These are phyloP conservation scores for Bruguiera hainesii DNA, from an alignment of 441 rosid species.

Conservation along the genomic window DNA sequence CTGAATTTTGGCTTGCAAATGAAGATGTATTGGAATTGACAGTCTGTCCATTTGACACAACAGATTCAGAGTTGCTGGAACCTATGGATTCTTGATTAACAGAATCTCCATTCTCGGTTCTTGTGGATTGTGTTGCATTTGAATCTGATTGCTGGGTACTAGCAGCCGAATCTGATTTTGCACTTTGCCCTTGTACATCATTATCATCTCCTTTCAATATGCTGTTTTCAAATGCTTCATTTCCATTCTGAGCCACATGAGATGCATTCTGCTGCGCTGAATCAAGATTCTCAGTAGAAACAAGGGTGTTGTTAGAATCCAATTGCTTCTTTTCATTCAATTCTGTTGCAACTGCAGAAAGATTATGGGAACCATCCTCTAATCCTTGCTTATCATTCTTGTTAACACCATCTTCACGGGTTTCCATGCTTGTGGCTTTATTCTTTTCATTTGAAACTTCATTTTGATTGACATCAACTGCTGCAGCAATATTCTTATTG, in stretches of 20 bases:
- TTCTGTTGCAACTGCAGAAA: slow-evolving; percentile 27
- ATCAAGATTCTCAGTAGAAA: slow-evolving; percentile 15
- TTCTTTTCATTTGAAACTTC: slow-evolving; percentile 36
- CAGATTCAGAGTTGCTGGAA: slow-evolving; percentile 34
- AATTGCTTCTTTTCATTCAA: slow-evolving; percentile 28
- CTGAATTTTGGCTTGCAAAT: slow-evolving; percentile 19
- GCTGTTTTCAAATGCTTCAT: slow-evolving; percentile 20
- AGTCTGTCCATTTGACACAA: slow-evolving; percentile 29
- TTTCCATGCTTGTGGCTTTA: slow-evolving; percentile 21
- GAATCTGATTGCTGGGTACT: slow-evolving; percentile 42
- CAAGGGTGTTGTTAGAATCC: slow-evolving; percentile 20
- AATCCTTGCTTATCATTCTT: slow-evolving; percentile 36
- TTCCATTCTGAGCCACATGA: slow-evolving; percentile 21
- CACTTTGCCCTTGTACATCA: slow-evolving; percentile 33
- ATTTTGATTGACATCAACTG: slow-evolving; percentile 34
- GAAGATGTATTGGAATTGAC: slow-evolving; percentile 19
- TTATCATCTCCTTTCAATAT: slow-evolving; percentile 27
- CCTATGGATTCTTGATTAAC: slow-evolving; percentile 35
- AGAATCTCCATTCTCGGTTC: slow-evolving; percentile 31
- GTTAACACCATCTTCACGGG: slow-evolving; percentile 27
- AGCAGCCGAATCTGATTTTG: slow-evolving; percentile 23
- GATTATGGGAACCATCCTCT: slow-evolving; percentile 27
- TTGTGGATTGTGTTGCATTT: slow-evolving; percentile 30
- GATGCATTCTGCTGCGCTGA: slow-evolving; percentile 3
- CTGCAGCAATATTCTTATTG: slow-evolving; percentile 30